Percentiles rank a stretch among this genome's conserved stretches.
phyloP scores from a whole-genome alignment of 129 eudicot genomes.

The Smallanthus sonchifolius region DNA sequence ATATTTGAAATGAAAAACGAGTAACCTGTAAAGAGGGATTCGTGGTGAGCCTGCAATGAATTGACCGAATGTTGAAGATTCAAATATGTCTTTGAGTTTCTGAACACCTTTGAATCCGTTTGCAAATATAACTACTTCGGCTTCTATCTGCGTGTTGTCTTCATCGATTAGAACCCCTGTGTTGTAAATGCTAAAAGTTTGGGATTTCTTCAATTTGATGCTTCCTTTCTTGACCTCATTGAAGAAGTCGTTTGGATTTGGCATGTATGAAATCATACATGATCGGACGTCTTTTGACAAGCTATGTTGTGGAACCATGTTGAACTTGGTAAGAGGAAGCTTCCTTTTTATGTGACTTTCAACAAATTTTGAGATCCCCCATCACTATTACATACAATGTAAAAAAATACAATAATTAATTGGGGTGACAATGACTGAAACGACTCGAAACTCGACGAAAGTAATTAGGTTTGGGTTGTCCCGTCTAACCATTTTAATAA shows the following conservation, averaged over 20 bases:
- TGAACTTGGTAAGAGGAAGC: constrained; percentile 35
- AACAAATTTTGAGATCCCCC: constrained; percentile 47
- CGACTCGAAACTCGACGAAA: neutral
- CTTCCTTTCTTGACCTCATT: constrained; percentile 20
- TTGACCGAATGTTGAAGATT: neutral
- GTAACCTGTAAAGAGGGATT: neutral
- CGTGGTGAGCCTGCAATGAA: neutral
- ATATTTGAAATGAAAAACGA: neutral
- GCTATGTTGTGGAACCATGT: constrained; percentile 46
- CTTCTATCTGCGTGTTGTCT: neutral
- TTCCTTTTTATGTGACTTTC: constrained; percentile 37
- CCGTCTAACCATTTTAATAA: too few species aligned
- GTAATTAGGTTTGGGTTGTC: neutral
- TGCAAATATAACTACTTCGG: neutral
- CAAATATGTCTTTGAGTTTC: neutral
- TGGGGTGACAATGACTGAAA: neutral
- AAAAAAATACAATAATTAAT: neutral
- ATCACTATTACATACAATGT: constrained; percentile 32
- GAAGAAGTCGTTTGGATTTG: constrained; percentile 32
- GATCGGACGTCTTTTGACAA: constrained; percentile 31
- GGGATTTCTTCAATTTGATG: neutral
- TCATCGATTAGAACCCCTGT: neutral
- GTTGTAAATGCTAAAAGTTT: neutral
- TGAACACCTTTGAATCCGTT: neutral
- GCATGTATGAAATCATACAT: constrained; percentile 14